Evolutionary conservation across 441 rosid genomes (phyloP).

Genomic region (Geranium incanum): DNA sequence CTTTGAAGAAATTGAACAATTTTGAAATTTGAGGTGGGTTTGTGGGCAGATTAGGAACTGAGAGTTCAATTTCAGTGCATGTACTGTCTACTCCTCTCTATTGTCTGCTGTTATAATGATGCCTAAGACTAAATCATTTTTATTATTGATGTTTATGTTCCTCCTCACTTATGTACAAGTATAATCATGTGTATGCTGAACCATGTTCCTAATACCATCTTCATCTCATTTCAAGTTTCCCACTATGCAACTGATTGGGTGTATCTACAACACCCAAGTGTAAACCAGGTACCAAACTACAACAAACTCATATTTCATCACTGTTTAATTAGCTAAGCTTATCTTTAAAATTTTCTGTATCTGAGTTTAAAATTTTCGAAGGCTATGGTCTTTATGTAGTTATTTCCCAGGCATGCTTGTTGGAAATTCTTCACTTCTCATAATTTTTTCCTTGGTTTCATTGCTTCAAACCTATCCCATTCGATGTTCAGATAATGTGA

Average conservation of each 20-base stretch:
- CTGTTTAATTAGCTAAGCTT: background rate
- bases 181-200: background rate
- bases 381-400: background rate
- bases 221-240: background rate
- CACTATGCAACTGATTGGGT: background rate
- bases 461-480: background rate
- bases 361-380: background rate
- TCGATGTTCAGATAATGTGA: background rate
- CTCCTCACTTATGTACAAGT: background rate
- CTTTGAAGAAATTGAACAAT: background rate
- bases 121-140: background rate
- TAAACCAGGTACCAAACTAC: conserved; percentile 1
- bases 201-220: background rate
- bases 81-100: background rate
- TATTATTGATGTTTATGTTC: background rate
- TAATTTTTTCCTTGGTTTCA: background rate
- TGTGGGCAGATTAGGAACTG: background rate
- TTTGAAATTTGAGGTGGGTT: background rate
- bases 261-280: background rate
- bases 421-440: too few species aligned
- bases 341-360: background rate
- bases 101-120: background rate
- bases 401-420: too few species aligned
- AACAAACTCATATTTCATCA: background rate
- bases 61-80: too few species aligned